These are phyloP conservation scores for Triticum turgidum DNA, from an alignment of 176 grass and related monocot species.

Conservation along the genomic window DNA sequence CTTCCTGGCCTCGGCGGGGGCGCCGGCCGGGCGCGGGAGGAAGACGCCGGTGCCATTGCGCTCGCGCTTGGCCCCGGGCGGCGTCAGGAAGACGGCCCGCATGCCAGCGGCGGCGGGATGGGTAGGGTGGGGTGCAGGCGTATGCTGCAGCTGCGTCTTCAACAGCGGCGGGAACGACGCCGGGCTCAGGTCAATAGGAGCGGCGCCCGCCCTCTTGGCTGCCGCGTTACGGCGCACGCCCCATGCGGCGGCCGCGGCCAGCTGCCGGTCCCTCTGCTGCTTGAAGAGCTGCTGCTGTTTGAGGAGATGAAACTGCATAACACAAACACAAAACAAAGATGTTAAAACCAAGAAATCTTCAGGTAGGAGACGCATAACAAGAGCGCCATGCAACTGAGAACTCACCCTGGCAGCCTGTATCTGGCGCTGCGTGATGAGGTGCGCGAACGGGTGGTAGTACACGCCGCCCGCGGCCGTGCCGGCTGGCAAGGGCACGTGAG, in stretches of 20 bases:
- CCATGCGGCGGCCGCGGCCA: constrained; percentile 25
- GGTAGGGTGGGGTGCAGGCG: neutral
- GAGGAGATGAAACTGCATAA: constrained; percentile 61
- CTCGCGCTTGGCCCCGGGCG: constrained; percentile 49
- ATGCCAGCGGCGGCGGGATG: constrained; percentile 22
- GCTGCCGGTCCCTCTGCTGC: constrained; percentile 54
- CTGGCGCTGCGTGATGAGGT: constrained; percentile 59
- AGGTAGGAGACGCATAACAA: neutral
- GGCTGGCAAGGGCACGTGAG: neutral
- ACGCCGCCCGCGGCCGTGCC: neutral
- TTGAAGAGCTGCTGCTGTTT: constrained; percentile 79
- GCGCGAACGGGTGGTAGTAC: constrained; percentile 43
- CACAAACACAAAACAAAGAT: too few species aligned
- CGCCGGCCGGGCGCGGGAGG: constrained; percentile 51
- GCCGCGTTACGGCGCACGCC: neutral
- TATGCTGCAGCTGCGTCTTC: constrained; percentile 37
- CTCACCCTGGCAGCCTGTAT: constrained; percentile 67
- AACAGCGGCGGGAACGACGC: constrained; percentile 56
- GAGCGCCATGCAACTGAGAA: neutral
- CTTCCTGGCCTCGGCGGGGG: constrained; percentile 44
- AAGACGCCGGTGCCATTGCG: constrained; percentile 85
- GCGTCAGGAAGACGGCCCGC: constrained; percentile 68
- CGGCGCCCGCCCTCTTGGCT: neutral
- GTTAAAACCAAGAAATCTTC: neutral
- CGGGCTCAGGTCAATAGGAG: constrained; percentile 32